Percentiles rank a stretch among this genome's conserved stretches.
These are phyloP conservation scores for Ormosia emarginata DNA, from an alignment of 306 rosid genomes.

Conservation along the genomic window DNA sequence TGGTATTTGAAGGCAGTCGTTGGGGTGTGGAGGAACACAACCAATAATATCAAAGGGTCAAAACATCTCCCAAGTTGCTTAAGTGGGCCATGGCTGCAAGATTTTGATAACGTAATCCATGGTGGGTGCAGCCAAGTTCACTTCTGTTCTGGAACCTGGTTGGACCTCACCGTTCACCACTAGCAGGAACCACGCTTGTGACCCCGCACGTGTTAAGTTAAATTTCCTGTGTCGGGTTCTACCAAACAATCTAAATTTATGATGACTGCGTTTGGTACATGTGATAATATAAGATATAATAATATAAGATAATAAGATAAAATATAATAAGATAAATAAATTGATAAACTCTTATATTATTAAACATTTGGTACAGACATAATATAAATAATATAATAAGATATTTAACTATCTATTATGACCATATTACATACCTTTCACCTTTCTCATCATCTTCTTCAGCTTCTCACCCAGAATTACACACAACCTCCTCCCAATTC, in stretches of 20 bases:
- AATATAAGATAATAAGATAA: too few species aligned
- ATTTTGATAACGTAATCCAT: slow-evolving; percentile 30
- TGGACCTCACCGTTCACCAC: slow-evolving; percentile 27
- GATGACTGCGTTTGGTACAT: too few species aligned
- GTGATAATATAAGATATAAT: too few species aligned
- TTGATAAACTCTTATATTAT: too few species aligned
- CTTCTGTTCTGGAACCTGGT: slow-evolving; percentile 31
- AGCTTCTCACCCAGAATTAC: too few species aligned
- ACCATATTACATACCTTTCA: too few species aligned
- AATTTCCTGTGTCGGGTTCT: background rate
- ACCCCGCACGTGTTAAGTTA: slow-evolving; percentile 15
- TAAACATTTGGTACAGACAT: too few species aligned
- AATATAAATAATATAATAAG: too few species aligned
- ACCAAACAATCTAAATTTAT: background rate
- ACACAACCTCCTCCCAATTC: too few species aligned
- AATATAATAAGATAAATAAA: too few species aligned
- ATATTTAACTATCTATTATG: too few species aligned
- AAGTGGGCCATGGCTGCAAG: background rate
- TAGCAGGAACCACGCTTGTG: slow-evolving; percentile 23
- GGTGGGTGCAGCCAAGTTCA: slow-evolving; percentile 30
- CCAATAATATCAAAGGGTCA: slow-evolving; percentile 13
- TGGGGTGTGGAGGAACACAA: background rate
- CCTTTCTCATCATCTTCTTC: too few species aligned
- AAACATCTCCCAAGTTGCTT: slow-evolving; percentile 16
- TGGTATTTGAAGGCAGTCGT: background rate